Evolutionary conservation across 2,329 filamentous ascomycete genomes (phyloP).

Genomic region (Dactylellina cionopaga): DNA sequence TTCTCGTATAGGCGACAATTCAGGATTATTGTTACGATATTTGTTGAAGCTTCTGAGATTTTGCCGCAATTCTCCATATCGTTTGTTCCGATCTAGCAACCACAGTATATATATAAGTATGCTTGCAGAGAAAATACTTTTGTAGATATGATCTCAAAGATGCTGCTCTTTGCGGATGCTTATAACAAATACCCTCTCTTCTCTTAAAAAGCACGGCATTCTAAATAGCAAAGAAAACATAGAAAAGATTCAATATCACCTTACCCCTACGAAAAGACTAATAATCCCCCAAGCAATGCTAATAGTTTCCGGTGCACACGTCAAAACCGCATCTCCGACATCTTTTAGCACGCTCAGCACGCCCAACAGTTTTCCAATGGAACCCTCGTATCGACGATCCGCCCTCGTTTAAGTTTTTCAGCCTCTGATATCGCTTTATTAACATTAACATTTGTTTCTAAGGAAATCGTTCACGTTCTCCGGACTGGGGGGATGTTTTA

Average conservation of each 20-base stretch:
- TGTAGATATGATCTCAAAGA: neutral
- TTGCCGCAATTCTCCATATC: constrained; percentile 45
- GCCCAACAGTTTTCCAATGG: constrained; percentile 17
- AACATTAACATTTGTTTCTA: neutral
- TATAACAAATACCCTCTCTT: too few species aligned
- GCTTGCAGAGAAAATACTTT: neutral
- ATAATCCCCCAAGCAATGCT: constrained; percentile 34
- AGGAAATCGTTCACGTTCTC: neutral
- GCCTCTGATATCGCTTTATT: neutral
- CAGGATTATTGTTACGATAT: constrained; percentile 42
- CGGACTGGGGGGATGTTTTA: neutral
- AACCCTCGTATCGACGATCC: constrained; percentile 26
- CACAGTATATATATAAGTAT: neutral
- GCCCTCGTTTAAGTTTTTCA: neutral
- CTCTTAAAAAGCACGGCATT: too few species aligned
- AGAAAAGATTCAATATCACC: too few species aligned
- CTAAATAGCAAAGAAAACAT: too few species aligned
- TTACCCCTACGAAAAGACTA: constrained; percentile 30
- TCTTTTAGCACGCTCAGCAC: constrained; percentile 24
- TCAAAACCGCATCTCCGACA: constrained; percentile 20
- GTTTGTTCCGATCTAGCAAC: constrained; percentile 22
- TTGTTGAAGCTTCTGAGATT: constrained; percentile 43
- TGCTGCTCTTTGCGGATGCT: too few species aligned
- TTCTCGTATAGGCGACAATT: constrained; percentile 50
- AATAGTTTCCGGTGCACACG: constrained; percentile 23